Evolutionary conservation across 2,329 filamentous ascomycete species (phyloP).

Genomic region (Mycosphaerella arachidis): DNA sequence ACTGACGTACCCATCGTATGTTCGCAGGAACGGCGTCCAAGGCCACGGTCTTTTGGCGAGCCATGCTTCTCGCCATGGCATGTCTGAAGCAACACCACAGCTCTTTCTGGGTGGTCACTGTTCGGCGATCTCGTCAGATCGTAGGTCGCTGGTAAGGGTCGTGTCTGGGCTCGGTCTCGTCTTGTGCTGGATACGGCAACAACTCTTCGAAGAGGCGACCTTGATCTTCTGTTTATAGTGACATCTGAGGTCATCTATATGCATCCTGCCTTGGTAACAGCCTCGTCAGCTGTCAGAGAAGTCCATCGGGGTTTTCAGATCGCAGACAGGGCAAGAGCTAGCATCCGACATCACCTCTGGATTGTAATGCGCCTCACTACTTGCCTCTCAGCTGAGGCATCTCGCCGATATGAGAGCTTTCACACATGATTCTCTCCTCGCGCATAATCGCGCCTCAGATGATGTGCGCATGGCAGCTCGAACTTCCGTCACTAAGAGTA

Average conservation of each 20-base stretch:
- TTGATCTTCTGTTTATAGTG: neutral
- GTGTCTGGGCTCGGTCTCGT: neutral
- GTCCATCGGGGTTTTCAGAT: neutral
- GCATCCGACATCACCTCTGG: neutral
- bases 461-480: neutral
- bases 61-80: too few species aligned
- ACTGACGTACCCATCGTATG: too few species aligned
- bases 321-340: neutral
- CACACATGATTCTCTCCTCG: neutral
- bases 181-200: neutral
- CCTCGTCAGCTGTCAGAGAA: neutral
- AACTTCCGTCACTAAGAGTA: too few species aligned
- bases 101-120: neutral
- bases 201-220: neutral
- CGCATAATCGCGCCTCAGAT: neutral
- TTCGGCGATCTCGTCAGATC: neutral
- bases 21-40: too few species aligned
- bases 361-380: neutral
- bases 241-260: neutral
- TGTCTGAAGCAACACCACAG: neutral
- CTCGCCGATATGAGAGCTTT: too few species aligned
- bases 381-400: too few species aligned
- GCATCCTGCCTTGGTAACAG: neutral
- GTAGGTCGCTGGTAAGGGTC: neutral
- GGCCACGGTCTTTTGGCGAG: too few species aligned